These are phyloP conservation scores for Cornus controversa DNA, from an alignment of 148 eudicot species.

Conservation along the genomic window DNA sequence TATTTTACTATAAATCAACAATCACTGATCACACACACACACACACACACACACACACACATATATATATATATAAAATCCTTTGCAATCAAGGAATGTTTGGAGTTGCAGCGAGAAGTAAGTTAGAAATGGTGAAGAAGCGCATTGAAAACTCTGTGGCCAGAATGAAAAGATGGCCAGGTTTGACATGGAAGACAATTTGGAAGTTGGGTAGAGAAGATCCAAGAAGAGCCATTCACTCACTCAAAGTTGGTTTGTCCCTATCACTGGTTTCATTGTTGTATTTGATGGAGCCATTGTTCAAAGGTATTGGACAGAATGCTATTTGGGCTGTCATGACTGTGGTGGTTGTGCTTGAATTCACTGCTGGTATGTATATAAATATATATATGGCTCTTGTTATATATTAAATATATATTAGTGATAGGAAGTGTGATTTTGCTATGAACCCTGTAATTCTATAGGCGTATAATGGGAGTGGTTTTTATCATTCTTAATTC, in stretches of 20 bases:
- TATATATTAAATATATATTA: no score
- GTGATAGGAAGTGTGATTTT: no score
- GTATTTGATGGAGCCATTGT: constrained; percentile 73
- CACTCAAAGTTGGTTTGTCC: constrained; percentile 76
- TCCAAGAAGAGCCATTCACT: constrained; percentile 69
- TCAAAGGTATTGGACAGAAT: constrained; percentile 61
- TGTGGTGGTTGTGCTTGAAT: constrained; percentile 92
- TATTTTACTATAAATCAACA: neutral
- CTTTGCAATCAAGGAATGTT: neutral
- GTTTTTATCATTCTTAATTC: no score
- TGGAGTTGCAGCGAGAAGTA: constrained; percentile 4
- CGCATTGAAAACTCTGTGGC: neutral
- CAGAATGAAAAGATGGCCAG: constrained; percentile 25
- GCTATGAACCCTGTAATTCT: no score
- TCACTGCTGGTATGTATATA: constrained; percentile 67
- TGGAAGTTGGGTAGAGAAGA: constrained; percentile 71
- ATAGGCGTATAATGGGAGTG: no score
- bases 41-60: neutral
- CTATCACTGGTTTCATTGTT: constrained; percentile 77
- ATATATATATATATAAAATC: no score
- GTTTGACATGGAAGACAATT: constrained; percentile 29
- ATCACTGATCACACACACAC: constrained; percentile 3
- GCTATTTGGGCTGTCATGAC: constrained; percentile 98
- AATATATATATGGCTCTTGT: neutral
- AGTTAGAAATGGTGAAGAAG: constrained; percentile 8